These are phyloP conservation scores for Nothophoma quercina DNA, from an alignment of 2,329 filamentous ascomycete genomes.

Conservation along the genomic window DNA sequence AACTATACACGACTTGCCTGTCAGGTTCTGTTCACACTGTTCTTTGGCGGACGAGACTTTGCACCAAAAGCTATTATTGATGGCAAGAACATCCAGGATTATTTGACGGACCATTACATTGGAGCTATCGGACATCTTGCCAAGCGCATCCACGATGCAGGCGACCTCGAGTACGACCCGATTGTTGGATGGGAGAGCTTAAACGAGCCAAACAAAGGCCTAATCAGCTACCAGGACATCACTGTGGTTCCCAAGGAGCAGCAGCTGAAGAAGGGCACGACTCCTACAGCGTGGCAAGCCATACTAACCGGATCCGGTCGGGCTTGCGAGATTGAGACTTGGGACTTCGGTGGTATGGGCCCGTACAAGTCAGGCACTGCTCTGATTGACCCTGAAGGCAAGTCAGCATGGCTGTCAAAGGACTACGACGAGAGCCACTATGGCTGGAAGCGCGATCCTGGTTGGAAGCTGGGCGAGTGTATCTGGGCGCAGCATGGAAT, in stretches of 20 bases:
- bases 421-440: slow-evolving; percentile 87
- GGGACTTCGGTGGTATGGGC: slow-evolving; percentile 92
- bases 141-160: slow-evolving; percentile 84
- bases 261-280: slow-evolving; percentile 89
- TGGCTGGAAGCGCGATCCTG: slow-evolving; percentile 85
- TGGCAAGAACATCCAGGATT: slow-evolving; percentile 95
- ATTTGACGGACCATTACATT: slow-evolving; percentile 86
- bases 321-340: slow-evolving; percentile 87
- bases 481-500: slow-evolving; percentile 97
- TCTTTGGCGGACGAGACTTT: slow-evolving; percentile 90
- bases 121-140: slow-evolving; percentile 82
- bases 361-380: slow-evolving; percentile 86
- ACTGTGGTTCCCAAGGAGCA: slow-evolving; percentile 84
- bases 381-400: slow-evolving; percentile 87
- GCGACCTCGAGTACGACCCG: slow-evolving; percentile 83
- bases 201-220: slow-evolving; percentile 91
- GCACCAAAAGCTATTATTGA: slow-evolving; percentile 96
- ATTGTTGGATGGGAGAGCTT: slow-evolving; percentile 96
- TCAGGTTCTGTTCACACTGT: slow-evolving; percentile 91
- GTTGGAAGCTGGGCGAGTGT: slow-evolving; percentile 93
- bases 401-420: slow-evolving; percentile 81
- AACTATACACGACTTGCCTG: slow-evolving; percentile 90
- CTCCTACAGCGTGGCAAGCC: slow-evolving; percentile 92
- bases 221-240: slow-evolving; percentile 84
- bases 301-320: slow-evolving; percentile 90